A percentile compares a stretch with the other conserved stretches of the same genome.
Conservation (phyloP, 2,329 filamentous ascomycete species). For the Pestalotiopsis sp. region DNA sequence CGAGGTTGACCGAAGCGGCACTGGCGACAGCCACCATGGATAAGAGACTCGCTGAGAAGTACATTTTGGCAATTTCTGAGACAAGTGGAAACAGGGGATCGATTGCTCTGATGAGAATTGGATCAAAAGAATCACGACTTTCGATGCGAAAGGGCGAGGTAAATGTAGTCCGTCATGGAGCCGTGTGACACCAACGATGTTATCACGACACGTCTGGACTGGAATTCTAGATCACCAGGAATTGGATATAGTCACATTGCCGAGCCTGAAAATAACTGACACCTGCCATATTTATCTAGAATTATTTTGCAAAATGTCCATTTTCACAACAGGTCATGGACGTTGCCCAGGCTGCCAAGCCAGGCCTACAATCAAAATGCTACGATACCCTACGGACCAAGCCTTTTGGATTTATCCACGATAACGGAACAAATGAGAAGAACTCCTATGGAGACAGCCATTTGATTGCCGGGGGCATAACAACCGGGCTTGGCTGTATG, state of each 20-base stretch:
- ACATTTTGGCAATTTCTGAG: not conserved
- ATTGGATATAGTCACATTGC: not conserved
- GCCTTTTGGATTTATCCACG: not conserved
- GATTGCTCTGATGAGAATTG: not conserved
- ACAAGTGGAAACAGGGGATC: not conserved
- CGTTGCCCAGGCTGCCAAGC: not conserved
- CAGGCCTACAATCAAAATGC: not conserved
- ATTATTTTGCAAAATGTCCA: not conserved
- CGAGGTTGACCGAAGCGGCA: conserved; percentile 27
- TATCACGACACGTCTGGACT: not conserved
- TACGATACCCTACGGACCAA: not conserved
- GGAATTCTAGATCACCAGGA: not conserved
- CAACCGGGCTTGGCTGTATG: not conserved
- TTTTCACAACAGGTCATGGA: not conserved
- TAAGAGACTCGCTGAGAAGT: not conserved
- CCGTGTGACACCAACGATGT: not conserved
- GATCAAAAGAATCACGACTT: not conserved
- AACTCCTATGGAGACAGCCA: not conserved
- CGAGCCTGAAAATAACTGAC: not conserved
- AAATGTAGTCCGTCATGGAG: not conserved
- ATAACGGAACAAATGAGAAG: not conserved
- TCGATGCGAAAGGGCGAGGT: not conserved
- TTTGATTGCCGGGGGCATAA: not conserved
- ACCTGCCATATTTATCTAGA: not conserved
- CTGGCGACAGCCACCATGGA: conserved; percentile 36